Percentiles rank a stretch among this genome's conserved stretches.
Evolutionary conservation across 1,139 yeast species (phyloP).

Genomic region (Zygosaccharomyces sapae): DNA sequence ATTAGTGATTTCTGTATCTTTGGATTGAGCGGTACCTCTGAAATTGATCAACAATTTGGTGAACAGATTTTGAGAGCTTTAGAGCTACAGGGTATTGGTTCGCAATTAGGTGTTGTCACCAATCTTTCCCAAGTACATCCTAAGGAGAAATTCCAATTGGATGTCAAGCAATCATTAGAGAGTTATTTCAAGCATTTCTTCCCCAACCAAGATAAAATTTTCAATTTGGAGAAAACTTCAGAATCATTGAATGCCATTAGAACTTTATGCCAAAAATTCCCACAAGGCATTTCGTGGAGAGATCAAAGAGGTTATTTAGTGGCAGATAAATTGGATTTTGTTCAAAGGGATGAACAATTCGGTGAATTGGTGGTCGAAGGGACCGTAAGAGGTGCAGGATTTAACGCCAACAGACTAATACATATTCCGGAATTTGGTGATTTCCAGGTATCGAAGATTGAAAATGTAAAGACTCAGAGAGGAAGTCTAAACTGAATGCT

Average conservation of each 20-base stretch:
- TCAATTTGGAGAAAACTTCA: slow-evolving; percentile 58
- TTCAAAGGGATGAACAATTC: slow-evolving; percentile 36
- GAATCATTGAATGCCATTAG: slow-evolving; percentile 74
- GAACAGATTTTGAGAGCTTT: slow-evolving; percentile 85
- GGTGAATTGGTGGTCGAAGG: slow-evolving; percentile 65
- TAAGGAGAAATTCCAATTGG: slow-evolving; percentile 72
- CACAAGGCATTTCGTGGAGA: slow-evolving; percentile 86
- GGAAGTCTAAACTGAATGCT: slow-evolving; percentile 17
- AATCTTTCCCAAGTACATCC: slow-evolving; percentile 61
- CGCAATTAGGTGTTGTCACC: slow-evolving; percentile 74
- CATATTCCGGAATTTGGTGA: slow-evolving; percentile 92
- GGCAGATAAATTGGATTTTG: slow-evolving; percentile 60
- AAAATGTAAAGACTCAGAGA: slow-evolving; percentile 36
- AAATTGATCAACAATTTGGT: slow-evolving; percentile 74
- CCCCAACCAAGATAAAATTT: slow-evolving; percentile 77
- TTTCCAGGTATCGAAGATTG: slow-evolving; percentile 69
- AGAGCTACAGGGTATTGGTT: slow-evolving; percentile 88
- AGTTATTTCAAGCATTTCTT: slow-evolving; percentile 87
- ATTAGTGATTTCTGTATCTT: slow-evolving; percentile 85
- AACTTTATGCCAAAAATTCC: slow-evolving; percentile 76
- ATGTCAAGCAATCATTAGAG: slow-evolving; percentile 71
- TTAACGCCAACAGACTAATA: slow-evolving; percentile 69
- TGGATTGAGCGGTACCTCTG: slow-evolving; percentile 78
- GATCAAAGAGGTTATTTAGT: slow-evolving; percentile 83
- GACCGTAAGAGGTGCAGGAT: slow-evolving; percentile 79